A percentile compares a stretch with the other conserved stretches of the same genome.
Evolutionary conservation across 2,329 filamentous ascomycete species (phyloP).

Genomic region (Sporothrix humicola): DNA sequence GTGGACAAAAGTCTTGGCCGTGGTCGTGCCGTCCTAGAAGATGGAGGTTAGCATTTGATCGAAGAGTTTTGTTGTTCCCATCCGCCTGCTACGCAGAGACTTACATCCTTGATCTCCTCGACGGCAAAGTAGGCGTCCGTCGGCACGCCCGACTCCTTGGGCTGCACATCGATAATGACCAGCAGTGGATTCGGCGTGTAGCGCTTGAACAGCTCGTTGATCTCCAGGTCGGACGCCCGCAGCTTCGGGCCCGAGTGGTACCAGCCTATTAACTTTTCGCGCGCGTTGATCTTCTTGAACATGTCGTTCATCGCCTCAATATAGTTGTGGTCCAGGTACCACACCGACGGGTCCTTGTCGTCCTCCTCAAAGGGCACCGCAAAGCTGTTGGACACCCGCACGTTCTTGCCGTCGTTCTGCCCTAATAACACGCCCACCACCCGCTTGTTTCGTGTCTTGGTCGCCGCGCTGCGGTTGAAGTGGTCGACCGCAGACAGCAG

Average conservation of each 20-base stretch:
- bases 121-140: constrained; percentile 99
- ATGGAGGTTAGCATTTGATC: background rate
- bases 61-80: too few species aligned
- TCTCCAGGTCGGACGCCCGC: constrained; percentile 93
- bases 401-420: constrained; percentile 94
- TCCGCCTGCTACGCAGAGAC: background rate
- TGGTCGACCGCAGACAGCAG: constrained; percentile 98
- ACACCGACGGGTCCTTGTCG: constrained; percentile 96
- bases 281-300: constrained; percentile 99
- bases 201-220: constrained; percentile 99
- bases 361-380: constrained; percentile 99
- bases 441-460: constrained; percentile 80
- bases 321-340: constrained; percentile 99
- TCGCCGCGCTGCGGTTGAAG: constrained; percentile 89
- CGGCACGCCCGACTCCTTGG: constrained; percentile 95
- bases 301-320: constrained; percentile 99
- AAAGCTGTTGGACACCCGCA: constrained; percentile 98
- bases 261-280: constrained; percentile 99
- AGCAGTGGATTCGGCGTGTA: constrained; percentile 96
- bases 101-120: constrained; percentile 98
- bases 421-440: constrained; percentile 94
- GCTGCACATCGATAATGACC: constrained; percentile 98
- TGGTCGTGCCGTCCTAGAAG: constrained; percentile 89
- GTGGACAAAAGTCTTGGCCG: constrained; percentile 96
- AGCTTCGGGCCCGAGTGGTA: constrained; percentile 98